phyloP scores from a whole-genome alignment of 1,284 basidiomycete genomes.

The Malassezia cuniculi region DNA sequence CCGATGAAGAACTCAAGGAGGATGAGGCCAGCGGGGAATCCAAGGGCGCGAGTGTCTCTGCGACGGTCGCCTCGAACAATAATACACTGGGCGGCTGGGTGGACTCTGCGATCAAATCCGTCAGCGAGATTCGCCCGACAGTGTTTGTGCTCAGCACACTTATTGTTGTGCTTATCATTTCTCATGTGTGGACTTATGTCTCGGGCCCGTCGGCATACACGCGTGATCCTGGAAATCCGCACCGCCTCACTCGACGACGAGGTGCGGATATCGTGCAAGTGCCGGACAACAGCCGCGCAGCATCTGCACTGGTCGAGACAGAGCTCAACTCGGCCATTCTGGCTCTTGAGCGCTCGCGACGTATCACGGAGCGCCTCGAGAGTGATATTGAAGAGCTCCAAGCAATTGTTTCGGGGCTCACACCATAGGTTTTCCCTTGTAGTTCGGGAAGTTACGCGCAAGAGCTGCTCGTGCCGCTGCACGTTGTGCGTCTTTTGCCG shows the following conservation, averaged over 20 bases:
- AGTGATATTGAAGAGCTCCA: slow-evolving; percentile 4
- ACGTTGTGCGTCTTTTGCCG: background rate
- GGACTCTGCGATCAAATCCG: background rate
- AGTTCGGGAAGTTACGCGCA: slow-evolving; percentile 3
- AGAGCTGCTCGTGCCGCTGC: slow-evolving; percentile 4
- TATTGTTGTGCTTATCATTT: slow-evolving; percentile 7
- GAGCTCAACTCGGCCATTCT: slow-evolving; percentile 12
- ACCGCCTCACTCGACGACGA: slow-evolving; percentile 1
- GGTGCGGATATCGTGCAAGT: no score
- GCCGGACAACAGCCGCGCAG: background rate
- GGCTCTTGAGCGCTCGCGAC: slow-evolving; percentile 20
- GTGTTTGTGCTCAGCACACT: slow-evolving; percentile 3
- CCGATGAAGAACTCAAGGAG: no score
- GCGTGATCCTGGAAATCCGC: slow-evolving; percentile 5
- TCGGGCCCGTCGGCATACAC: background rate
- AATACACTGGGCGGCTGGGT: slow-evolving; percentile 51
- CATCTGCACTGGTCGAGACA: slow-evolving; percentile 4
- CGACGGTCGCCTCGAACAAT: no score
- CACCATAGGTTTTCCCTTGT: no score
- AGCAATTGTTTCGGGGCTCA: slow-evolving; percentile 1
- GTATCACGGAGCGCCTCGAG: slow-evolving; percentile 8
- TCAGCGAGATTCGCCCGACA: background rate
- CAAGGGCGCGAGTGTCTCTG: no score
- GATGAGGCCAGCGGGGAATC: no score
- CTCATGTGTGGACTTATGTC: slow-evolving; percentile 4